Base-by-base conservation (phyloP, 306 rosid genomes). In the Chamaecrista fasciculata region DNA sequence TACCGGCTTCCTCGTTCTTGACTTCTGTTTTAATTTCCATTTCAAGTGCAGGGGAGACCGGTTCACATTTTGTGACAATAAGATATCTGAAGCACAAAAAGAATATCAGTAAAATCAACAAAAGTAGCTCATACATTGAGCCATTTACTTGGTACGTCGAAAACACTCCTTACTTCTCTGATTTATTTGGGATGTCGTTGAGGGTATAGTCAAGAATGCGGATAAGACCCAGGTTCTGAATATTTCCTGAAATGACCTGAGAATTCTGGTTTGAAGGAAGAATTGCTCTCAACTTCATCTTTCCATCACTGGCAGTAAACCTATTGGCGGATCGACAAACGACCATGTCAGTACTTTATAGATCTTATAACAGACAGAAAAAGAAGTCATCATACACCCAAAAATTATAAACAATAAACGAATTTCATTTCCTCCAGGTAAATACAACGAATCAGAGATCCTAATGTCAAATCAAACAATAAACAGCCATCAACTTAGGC, bases 211-310 rank as follows among this genome's bases (percentile, higher is more conserved):
- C 92, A 18, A 82, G 71, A 18, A 95, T 43, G 2, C 92, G 88
- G 62, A 95, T 74, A 29, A 95, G 95, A 18, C 99, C 95, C n/a
- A 87, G 74, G 62, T 89, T 87, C 88, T 95, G 99, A 81, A 95
- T 81, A 11, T 77, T 78, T 57, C 97, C 95, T 0, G 95, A 84
- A 18, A 80, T 75, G 3, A 95, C 88, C 51, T 78, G 78, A 0
- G 91, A 49, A 66, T 46, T 19, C 39, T 82, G 64, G 21, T 29
- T 70, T 3, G 92, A 53, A 24, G 88, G 94, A 1, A 95, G 75
- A 23, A 91, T 85, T 1, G 84, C 88, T 31, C 81, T 87, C 9
- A 95, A 71, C 81, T 84, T 95, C 92, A 5, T 52, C 21, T 72
- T 83, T 3, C 99, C 99, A 70, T 95, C 99, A 19, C 29, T 91